Evolutionary conservation across 495 filamentous ascomycete genomes (phyloP).

Genomic region (Aspergillus indologenus): DNA sequence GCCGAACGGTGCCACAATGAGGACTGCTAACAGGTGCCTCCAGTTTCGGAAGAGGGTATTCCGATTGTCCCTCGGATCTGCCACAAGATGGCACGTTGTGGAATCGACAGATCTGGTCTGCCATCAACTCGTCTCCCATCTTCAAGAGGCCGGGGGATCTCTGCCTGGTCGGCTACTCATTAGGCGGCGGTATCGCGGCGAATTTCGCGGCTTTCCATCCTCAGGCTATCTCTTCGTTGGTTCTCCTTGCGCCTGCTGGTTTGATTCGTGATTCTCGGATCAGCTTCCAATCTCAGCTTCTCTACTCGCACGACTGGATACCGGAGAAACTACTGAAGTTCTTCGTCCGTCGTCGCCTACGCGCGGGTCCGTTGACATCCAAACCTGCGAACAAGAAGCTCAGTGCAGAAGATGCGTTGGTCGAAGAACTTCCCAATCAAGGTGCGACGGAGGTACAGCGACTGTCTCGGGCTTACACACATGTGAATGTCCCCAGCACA

Average conservation of each 20-base stretch:
- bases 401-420: constrained; percentile 34
- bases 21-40: background rate
- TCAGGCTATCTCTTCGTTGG: constrained; percentile 58
- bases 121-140: constrained; percentile 65
- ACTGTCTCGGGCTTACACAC: constrained; percentile 44
- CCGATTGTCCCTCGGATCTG: constrained; percentile 61
- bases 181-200: constrained; percentile 76
- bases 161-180: constrained; percentile 74
- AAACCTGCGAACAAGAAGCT: constrained; percentile 35
- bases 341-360: constrained; percentile 55
- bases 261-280: constrained; percentile 65
- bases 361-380: constrained; percentile 39
- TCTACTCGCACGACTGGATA: constrained; percentile 58
- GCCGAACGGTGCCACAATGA: background rate
- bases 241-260: constrained; percentile 74
- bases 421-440: constrained; percentile 37
- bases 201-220: constrained; percentile 74
- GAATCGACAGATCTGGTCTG: constrained; percentile 68
- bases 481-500: constrained; percentile 41
- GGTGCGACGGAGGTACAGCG: constrained; percentile 36
- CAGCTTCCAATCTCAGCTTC: constrained; percentile 52
- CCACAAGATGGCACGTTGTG: constrained; percentile 75
- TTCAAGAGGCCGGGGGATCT: constrained; percentile 63
- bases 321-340: constrained; percentile 54
- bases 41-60: constrained; percentile 78